Evolutionary conservation across 257 asterid species (phyloP), one percentile per base, ranked within the genome.

Genomic region (Solanum corneliomulleri): DNA sequence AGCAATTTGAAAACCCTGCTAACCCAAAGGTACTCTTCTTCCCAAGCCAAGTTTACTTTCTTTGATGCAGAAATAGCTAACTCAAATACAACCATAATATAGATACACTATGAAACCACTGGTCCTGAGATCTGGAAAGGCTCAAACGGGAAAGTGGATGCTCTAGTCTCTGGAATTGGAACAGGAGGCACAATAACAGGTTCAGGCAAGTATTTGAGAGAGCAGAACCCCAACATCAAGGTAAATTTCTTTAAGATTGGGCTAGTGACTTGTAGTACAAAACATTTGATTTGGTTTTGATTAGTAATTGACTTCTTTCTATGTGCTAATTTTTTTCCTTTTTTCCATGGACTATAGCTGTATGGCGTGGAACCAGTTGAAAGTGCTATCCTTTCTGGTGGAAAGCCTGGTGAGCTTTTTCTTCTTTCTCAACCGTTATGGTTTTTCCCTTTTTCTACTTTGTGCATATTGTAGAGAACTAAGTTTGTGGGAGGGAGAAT

Each of bases 1-100:
- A 95, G 93, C 99, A 97, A 88, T 95, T 94, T 82, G 98, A 97
- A 89, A 97, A 97, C 91, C 93, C 96, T 42, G 97, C 99, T 66
- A 97, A 97, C 90, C 99, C 99, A n/a, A 97, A 91, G 96, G 99
- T 97, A 77, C 20, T 29, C 68, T 9, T 80, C 14, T 80, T 80
- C 41, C 66, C 41, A 9, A 47, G 68, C 42, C 42, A 80, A 47
- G 58, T 29, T 77, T 80, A 80, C 66, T 80, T 47, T 15, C 84
- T 80, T 27, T 47, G 66, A 47, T 47, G 66, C 16, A 2, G 27
- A 29, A 14, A 80, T 45, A 42, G 20, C 47, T 14, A 45, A 80
- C 42, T 27, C 27, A 80, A 42, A 77, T 77, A 44, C 20, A 15
- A 80, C 42, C 84, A 14, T 58, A 68, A 68, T 89, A 49, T 69